Base-by-base conservation (phyloP, 768 basidiomycete genomes). In the Pulveroboletus sp. region DNA sequence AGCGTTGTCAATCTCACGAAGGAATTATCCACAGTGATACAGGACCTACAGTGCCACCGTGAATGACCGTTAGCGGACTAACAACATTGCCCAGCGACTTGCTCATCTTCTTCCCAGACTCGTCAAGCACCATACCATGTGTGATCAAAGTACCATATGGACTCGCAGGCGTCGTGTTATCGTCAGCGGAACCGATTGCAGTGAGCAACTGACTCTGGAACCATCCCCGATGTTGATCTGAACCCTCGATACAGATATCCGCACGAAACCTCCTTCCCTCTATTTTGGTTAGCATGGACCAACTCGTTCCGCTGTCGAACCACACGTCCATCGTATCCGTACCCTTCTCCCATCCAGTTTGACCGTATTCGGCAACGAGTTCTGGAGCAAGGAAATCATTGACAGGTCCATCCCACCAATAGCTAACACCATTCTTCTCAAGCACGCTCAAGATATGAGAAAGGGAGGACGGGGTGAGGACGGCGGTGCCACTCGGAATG, bases 271-370 rank as follows among this genome's bases (percentile, higher is more conserved):
- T 69, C 55, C 72, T 58, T 21, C 63, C 70, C 15, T 71, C 68
- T 17, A 67, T 73, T 47, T 60, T 18, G 40, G 71, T 70, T 15
- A 95, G 70, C 74, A 90, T 78, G 2, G 90, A 84, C 95, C 95
- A 99, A 4, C 93, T 89, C 3, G 89, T 84, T 5, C 95, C 95
- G 58, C 91, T 94, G 69, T 99, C 95, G 58, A 97, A 98, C 95
- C 95, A 99, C 14, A 99, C 95, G 66, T 99, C 95, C 84, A 98
- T 93, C 3, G 95, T 99, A 64, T 99, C 95, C 3, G 80, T 84
- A 8, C 93, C 87, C 65, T 92, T 93, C 41, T 72, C 69, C 82
- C 86, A 93, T 1, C 67, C 68, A 1, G 72, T 73, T 35, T 58
- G 58, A 15, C 65, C 65, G 8, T 76, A 78, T n/a, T 74, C 69